Evolutionary conservation across 306 rosid species (phyloP).

Genomic region (Neltuma alba): DNA sequence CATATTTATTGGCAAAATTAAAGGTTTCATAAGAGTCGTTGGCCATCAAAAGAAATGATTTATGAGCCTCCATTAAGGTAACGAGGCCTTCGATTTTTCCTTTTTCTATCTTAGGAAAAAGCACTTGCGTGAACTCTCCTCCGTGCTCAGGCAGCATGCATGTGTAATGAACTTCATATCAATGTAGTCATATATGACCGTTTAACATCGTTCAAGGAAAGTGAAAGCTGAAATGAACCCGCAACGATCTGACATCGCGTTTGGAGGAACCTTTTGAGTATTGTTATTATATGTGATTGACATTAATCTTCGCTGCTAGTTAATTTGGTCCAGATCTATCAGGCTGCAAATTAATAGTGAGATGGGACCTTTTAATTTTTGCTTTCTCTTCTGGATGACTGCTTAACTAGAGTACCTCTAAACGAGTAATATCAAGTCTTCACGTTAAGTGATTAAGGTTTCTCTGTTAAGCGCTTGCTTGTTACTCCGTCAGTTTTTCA

Average conservation of each 20-base stretch:
- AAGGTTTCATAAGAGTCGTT: slow-evolving; percentile 24
- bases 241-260: slow-evolving; percentile 14
- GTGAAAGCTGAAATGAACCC: slow-evolving; percentile 19
- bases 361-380: background rate
- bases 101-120: slow-evolving; percentile 22
- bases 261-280: background rate
- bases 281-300: background rate
- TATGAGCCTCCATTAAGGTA: slow-evolving; percentile 13
- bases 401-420: background rate
- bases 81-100: slow-evolving; percentile 16
- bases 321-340: background rate
- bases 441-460: slow-evolving; percentile 9
- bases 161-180: slow-evolving; percentile 36
- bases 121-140: slow-evolving; percentile 27
- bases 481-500: background rate
- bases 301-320: background rate
- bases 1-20: slow-evolving; percentile 14
- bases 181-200: slow-evolving; percentile 37
- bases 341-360: background rate
- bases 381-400: background rate
- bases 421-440: slow-evolving; percentile 19
- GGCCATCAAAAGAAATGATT: slow-evolving; percentile 36
- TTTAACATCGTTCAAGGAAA: slow-evolving; percentile 37
- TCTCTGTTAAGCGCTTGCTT: slow-evolving; percentile 2
- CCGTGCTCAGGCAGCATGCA: slow-evolving; percentile 7